phyloP scores from a whole-genome alignment of 1,284 basidiomycete genomes.

The Tylopilus orsonianus region DNA sequence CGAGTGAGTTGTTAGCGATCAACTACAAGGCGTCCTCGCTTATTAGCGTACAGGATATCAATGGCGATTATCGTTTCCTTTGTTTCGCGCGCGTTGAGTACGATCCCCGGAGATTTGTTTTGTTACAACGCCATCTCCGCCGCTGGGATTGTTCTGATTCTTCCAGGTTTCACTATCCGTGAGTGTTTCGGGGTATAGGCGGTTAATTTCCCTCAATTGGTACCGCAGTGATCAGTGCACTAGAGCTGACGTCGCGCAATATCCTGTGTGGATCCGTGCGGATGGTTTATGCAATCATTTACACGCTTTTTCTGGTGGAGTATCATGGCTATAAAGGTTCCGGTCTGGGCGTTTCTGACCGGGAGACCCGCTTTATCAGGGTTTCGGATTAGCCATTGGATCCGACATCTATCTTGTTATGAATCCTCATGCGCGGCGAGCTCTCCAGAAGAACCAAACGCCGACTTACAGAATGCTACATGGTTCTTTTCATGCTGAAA shows the following conservation, averaged over 20 bases:
- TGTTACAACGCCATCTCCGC: conserved; percentile 85
- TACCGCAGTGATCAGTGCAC: conserved; percentile 69
- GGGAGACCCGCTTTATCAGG: conserved; percentile 41
- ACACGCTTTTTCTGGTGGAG: conserved; percentile 75
- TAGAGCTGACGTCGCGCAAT: conserved; percentile 82
- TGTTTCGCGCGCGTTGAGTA: conserved; percentile 70
- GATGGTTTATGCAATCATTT: conserved; percentile 87
- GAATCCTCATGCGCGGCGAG: conserved; percentile 61
- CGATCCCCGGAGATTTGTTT: conserved; percentile 65
- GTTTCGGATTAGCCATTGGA: conserved; percentile 83
- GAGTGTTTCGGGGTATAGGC: conserved; percentile 34
- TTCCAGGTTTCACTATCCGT: conserved; percentile 80
- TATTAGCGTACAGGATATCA: conserved; percentile 58
- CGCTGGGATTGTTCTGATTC: conserved; percentile 75
- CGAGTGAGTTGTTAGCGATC: conserved; percentile 58
- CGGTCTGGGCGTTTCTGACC: conserved; percentile 8
- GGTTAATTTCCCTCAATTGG: conserved; percentile 9
- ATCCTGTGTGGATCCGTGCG: conserved; percentile 84
- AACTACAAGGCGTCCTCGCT: not conserved
- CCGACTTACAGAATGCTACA: conserved; percentile 50
- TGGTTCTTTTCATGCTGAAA: conserved; percentile 62
- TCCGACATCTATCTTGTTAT: conserved; percentile 82
- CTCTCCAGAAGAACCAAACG: conserved; percentile 44
- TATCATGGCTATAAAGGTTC: not conserved
- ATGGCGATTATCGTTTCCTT: conserved; percentile 83